Conservation (phyloP, 2,329 filamentous ascomycete genomes). For the Domatiomyces catenatus region DNA sequence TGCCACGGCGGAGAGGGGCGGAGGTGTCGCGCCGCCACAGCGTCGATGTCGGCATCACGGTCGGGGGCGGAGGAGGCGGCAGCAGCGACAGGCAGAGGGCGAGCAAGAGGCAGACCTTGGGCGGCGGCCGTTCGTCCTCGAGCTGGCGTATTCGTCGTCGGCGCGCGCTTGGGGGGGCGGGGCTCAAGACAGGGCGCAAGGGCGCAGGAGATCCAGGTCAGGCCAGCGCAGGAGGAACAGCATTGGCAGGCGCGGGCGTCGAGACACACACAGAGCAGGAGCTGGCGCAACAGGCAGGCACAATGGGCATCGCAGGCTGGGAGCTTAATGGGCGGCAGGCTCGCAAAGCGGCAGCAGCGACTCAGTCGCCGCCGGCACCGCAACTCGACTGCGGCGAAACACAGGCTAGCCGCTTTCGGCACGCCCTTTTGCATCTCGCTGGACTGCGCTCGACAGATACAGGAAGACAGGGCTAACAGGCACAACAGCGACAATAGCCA, state of each 20-base stretch:
- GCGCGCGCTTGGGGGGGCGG: background rate
- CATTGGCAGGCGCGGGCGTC: background rate
- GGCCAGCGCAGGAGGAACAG: background rate
- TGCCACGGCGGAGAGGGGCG: constrained; percentile 3
- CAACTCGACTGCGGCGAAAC: background rate
- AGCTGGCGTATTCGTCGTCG: constrained; percentile 10
- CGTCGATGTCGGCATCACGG: constrained; percentile 15
- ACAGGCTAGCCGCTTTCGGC: background rate
- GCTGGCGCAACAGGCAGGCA: background rate
- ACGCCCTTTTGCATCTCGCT: background rate
- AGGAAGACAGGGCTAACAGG: background rate
- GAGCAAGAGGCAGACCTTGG: no score
- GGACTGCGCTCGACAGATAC: no score
- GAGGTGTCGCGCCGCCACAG: constrained; percentile 11
- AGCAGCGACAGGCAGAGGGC: background rate
- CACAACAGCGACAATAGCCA: constrained; percentile 1
- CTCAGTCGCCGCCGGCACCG: background rate
- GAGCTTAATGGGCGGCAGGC: background rate
- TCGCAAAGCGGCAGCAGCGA: background rate
- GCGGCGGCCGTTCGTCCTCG: background rate
- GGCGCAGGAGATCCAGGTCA: constrained; percentile 2
- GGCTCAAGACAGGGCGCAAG: constrained; percentile 2
- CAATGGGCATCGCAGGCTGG: background rate
- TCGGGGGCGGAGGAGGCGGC: constrained; percentile 1
- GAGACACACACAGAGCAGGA: background rate